A percentile compares a stretch with the other conserved stretches of the same genome.
These are phyloP conservation scores for Gilbertella persicaria DNA, from an alignment of 371 early-diverging fungal species.

Conservation along the genomic window DNA sequence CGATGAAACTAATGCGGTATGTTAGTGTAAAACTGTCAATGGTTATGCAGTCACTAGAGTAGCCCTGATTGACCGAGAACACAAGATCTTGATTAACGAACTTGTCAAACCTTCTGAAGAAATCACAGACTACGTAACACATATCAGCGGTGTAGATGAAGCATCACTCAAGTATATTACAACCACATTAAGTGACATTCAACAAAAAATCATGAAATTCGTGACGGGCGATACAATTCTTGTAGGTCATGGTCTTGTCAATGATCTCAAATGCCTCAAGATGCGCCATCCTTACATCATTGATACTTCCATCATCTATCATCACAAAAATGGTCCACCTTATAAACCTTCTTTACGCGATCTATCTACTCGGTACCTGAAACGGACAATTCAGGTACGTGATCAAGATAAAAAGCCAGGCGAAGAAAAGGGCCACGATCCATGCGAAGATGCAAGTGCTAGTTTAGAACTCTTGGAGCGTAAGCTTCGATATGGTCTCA, in stretches of 20 bases:
- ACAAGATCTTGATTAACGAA: conserved; percentile 59
- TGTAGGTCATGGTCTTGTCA: conserved; percentile 76
- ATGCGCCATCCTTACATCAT: conserved; percentile 63
- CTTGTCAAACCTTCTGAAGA: conserved; percentile 63
- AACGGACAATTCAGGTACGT: conserved; percentile 54
- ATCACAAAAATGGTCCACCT: conserved; percentile 62
- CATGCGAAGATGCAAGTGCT: conserved; percentile 70
- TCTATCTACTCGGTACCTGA: conserved; percentile 58
- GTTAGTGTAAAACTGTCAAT: conserved; percentile 61
- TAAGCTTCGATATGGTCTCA: conserved; percentile 43
- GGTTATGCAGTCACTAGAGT: conserved; percentile 72
- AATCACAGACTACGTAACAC: conserved; percentile 69
- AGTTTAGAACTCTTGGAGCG: conserved; percentile 64
- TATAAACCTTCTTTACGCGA: conserved; percentile 54
- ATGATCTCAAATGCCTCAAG: conserved; percentile 69
- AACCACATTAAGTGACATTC: conserved; percentile 56
- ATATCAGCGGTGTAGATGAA: conserved; percentile 67
- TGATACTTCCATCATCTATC: conserved; percentile 70
- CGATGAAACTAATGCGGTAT: background rate
- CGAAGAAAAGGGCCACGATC: conserved; percentile 62
- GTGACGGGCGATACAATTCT: conserved; percentile 60
- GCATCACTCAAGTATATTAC: conserved; percentile 46
- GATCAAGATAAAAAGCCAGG: conserved; percentile 19
- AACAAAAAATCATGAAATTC: conserved; percentile 38
- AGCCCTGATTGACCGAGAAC: conserved; percentile 55